phyloP scores from a whole-genome alignment of 192 early-diverging fungal species.

The Entomortierella lignicola region DNA sequence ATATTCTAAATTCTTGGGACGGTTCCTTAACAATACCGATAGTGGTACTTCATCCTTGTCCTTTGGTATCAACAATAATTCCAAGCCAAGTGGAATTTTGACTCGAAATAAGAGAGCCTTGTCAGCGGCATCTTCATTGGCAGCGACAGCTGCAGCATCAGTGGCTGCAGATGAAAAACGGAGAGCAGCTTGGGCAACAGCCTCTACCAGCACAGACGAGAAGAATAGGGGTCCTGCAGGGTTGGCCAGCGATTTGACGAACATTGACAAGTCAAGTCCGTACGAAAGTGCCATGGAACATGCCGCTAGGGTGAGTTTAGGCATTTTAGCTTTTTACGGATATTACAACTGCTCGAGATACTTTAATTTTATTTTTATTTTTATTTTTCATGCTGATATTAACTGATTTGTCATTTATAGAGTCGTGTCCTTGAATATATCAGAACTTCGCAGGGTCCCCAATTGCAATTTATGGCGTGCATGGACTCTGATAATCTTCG shows the following conservation, averaged over 20 bases:
- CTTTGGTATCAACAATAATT: neutral
- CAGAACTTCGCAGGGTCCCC: constrained; percentile 18
- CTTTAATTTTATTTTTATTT: too few species aligned
- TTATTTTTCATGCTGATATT: constrained; percentile 1
- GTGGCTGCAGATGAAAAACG: constrained; percentile 18
- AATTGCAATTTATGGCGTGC: constrained; percentile 49
- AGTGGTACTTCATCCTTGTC: neutral
- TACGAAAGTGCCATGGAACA: constrained; percentile 16
- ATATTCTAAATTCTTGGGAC: constrained; percentile 59
- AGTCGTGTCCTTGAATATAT: constrained; percentile 20
- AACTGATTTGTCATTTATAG: neutral
- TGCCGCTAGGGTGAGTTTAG: constrained; percentile 7
- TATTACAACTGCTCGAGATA: too few species aligned
- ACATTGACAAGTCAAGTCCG: constrained; percentile 7
- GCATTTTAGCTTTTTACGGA: neutral
- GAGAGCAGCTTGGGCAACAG: neutral
- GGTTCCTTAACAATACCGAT: constrained; percentile 46
- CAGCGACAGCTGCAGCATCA: constrained; percentile 21
- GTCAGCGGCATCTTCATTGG: constrained; percentile 35
- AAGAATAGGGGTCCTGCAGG: neutral
- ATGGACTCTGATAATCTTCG: constrained; percentile 33
- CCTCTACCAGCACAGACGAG: neutral
- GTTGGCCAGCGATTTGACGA: constrained; percentile 26
- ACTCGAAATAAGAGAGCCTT: constrained; percentile 8
- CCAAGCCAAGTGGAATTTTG: neutral